Percentiles rank a stretch among this genome's conserved stretches.
Conservation (phyloP, 805 yeast genomes). For the Hermanozyma aechmeae region DNA sequence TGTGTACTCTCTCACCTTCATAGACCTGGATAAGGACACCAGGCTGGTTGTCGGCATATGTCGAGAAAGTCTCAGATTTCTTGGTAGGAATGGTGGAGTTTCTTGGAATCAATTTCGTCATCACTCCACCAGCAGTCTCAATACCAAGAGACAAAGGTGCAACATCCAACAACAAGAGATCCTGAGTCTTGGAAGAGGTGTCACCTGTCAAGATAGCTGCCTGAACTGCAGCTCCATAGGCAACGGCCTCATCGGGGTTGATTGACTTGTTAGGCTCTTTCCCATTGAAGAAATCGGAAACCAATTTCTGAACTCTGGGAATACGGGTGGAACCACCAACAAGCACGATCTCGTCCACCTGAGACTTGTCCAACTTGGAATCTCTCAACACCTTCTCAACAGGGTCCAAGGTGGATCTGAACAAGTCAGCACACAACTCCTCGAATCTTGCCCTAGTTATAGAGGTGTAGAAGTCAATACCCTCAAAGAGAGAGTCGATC, state of each 20-base stretch:
- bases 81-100: slow-evolving; percentile 93
- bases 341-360: not conserved
- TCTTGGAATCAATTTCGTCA: slow-evolving; percentile 92
- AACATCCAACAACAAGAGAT: slow-evolving; percentile 78
- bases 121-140: slow-evolving; percentile 95
- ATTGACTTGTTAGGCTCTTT: not conserved
- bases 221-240: not conserved
- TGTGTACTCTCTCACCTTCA: slow-evolving; percentile 95
- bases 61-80: slow-evolving; percentile 90
- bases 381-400: not conserved
- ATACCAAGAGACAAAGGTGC: slow-evolving; percentile 92
- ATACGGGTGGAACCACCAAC: not conserved
- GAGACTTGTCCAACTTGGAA: not conserved
- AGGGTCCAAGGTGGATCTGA: not conserved
- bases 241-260: not conserved
- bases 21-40: slow-evolving; percentile 89
- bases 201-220: not conserved
- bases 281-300: not conserved
- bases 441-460: not conserved
- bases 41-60: slow-evolving; percentile 94
- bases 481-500: not conserved
- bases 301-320: not conserved
- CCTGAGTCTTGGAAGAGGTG: no score
- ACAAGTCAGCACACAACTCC: not conserved
- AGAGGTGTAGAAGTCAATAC: not conserved